Evolutionary conservation across 2,329 filamentous ascomycete species (phyloP), one percentile per base, ranked within the genome.

Genomic region (Simplicillium aogashimaense): DNA sequence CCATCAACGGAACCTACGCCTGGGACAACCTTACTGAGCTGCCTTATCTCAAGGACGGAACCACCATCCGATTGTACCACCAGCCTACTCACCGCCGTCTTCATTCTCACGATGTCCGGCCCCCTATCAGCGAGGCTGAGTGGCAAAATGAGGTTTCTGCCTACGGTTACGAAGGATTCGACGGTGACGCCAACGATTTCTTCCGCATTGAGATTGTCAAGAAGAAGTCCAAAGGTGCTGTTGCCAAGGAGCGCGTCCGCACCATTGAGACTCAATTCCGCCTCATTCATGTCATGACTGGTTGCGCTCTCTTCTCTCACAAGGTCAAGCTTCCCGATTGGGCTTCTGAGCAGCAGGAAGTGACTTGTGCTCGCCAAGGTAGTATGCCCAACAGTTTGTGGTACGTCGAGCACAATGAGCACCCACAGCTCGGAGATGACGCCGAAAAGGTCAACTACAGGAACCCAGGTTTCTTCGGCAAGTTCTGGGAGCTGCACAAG

Each of bases 281-380:
- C 57, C 82, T 98, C 35, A 76, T 97, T 29, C 92, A 98, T 57
- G 67, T 95, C 58, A 97, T 98, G 92, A 95, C 88, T 47, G 89
- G 90, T 36, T 98, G 92, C 57, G 85, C 83, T 11, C 73, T 98
- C 17, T 98, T 98, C 71, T 97, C 90, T 1, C 92, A 98, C 74
- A 97, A 95, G 69, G 89, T 97, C 59, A 98, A 98, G 70, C 81
- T 98, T 43, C 92, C 92, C 3, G 88, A 94, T 3, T 98, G 92
- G 92, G 92, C 86, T 36, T 98, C 83, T 39, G 92, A 97, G 61
- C 92, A 98, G 62, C 92, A 98, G 61, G 92, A 98, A 64, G 92
- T 98, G n/a, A 97, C 90, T 15, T 98, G 92, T 57, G 92, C 92
- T 7, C 83, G 81, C 51, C 83, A 86, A 36, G 92, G 88, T 51